Evolutionary conservation across 805 yeast genomes (phyloP), one percentile per base, ranked within the genome.

Genomic region (Phaffomyces opuntiae): DNA sequence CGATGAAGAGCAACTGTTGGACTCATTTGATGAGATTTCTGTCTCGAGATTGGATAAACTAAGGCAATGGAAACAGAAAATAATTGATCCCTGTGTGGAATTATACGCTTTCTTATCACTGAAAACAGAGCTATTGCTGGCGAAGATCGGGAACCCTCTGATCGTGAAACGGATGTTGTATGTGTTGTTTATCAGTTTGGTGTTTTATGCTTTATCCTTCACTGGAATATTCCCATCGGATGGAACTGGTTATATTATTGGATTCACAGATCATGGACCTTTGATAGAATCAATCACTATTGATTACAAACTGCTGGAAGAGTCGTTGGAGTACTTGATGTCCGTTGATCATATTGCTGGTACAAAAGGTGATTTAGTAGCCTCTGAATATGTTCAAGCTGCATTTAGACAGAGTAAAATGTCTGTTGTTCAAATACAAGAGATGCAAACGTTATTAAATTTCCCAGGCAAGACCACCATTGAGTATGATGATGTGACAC

Each of bases 321-420:
- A 57, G 53, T 49, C 51, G 7, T 38, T 57, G 31, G 59, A 57
- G 45, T 57, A 54, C 39, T 37, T 57, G 19, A 42, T 57, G 38
- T 62, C 77, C 21, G 69, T 91, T 62, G 81, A 81, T 3, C 97
- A 89, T 60, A 64, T 83, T 52, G 80, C 96, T 0, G 98, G 98
- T 4, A 83, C 97, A 3, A 76, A 79, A 14, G 98, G 96, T 17
- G 96, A 88, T 61, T 63, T 79, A 48, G 75, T 91, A 0, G 65
- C 89, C 34, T 81, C 88, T 2, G 70, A 74, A 47, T 88, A 82
- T 59, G 69, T 90, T 14, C 71, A 77, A 49, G 75, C 74, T 24
- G 75, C 77, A 41, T 78, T 85, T 64, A 60, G 64, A 21, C 73
- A 78, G 43, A 77, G 80, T 50, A 85, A 86, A 2, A 49, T 89